These are phyloP conservation scores for Meyerozyma sp. DNA, from an alignment of 1,139 yeast species.

Conservation along the genomic window DNA sequence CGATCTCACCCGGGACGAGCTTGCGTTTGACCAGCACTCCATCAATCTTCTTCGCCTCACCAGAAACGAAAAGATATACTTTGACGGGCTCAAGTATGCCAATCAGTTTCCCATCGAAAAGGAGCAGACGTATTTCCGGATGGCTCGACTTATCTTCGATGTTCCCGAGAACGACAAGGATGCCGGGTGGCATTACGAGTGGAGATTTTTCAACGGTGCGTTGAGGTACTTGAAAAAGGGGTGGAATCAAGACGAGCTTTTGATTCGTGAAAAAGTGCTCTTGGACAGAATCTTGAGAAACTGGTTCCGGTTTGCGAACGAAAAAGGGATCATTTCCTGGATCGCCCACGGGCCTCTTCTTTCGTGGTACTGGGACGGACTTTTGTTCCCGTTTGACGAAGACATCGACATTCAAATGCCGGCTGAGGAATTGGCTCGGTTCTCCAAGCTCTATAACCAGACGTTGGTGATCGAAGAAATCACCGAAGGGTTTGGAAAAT, in stretches of 20 bases:
- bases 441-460: slow-evolving; percentile 24
- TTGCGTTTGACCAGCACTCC: slow-evolving; percentile 8
- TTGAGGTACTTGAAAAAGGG: slow-evolving; percentile 16
- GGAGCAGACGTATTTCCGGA: slow-evolving; percentile 19
- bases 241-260: slow-evolving; percentile 14
- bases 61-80: slow-evolving; percentile 18
- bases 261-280: slow-evolving; percentile 17
- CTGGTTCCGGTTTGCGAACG: slow-evolving; percentile 28
- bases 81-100: slow-evolving; percentile 20
- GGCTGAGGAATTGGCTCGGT: slow-evolving; percentile 20
- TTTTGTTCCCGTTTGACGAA: slow-evolving; percentile 28
- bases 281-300: slow-evolving; percentile 21
- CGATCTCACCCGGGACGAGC: slow-evolving; percentile 15
- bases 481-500: slow-evolving; percentile 27
- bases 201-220: slow-evolving; percentile 33
- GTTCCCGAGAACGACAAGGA: slow-evolving; percentile 16
- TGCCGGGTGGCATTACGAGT: slow-evolving; percentile 36
- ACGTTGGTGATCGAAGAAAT: slow-evolving; percentile 27
- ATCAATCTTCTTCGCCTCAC: slow-evolving; percentile 10
- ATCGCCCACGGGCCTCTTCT: slow-evolving; percentile 32
- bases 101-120: slow-evolving; percentile 13
- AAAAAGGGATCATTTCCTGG: slow-evolving; percentile 31
- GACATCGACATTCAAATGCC: slow-evolving; percentile 35
- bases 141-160: slow-evolving; percentile 8
- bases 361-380: slow-evolving; percentile 35